phyloP scores from a whole-genome alignment of 129 eudicot species.

The Ambrosia trifida region DNA sequence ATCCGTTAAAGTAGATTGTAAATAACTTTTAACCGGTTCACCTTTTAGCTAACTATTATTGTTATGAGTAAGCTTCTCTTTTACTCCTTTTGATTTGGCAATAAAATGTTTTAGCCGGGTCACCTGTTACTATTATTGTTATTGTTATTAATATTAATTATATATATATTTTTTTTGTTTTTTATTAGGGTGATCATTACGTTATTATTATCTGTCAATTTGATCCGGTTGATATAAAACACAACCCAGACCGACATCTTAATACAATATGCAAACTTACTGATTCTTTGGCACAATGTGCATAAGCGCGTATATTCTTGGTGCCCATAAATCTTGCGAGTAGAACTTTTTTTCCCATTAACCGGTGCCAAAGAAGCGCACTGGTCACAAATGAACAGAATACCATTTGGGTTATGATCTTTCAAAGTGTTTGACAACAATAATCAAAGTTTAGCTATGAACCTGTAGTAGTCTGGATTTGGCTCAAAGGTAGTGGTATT shows the following conservation, averaged over 20 bases:
- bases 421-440: slow-evolving; percentile 4
- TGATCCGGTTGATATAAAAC: neutral
- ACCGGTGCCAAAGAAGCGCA: slow-evolving; percentile 88
- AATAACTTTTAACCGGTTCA: neutral
- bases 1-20: neutral
- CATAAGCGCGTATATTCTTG: slow-evolving; percentile 69
- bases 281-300: slow-evolving; percentile 79
- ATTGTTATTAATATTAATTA: too few relatives aligned
- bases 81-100: too few relatives aligned
- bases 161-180: too few relatives aligned
- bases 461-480: slow-evolving; percentile 93
- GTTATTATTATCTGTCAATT: neutral
- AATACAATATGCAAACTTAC: slow-evolving; percentile 72
- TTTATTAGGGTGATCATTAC: neutral
- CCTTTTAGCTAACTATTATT: neutral
- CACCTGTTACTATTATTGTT: neutral
- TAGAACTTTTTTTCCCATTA: slow-evolving; percentile 75
- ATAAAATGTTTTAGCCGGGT: too few relatives aligned
- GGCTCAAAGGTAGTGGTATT: slow-evolving; percentile 71
- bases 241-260: too few relatives aligned
- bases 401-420: neutral
- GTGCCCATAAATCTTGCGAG: slow-evolving; percentile 57
- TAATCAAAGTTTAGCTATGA: neutral
- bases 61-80: too few relatives aligned
- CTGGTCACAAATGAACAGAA: slow-evolving; percentile 37